Base-by-base conservation (phyloP, 108 stramenopile species). In the Nitzschia sp. region DNA sequence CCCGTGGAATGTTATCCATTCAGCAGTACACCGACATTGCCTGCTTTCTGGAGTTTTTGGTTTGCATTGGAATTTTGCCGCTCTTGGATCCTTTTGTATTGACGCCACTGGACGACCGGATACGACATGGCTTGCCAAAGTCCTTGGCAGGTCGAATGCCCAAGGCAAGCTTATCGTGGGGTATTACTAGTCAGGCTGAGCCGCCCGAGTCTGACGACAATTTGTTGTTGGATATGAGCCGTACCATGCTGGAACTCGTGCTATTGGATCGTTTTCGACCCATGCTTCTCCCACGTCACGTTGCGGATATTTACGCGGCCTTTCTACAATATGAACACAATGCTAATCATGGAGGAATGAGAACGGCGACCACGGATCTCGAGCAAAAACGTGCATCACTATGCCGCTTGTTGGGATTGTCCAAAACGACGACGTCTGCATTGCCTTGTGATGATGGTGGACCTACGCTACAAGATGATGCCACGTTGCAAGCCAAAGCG, bases 241-340 rank as follows among this genome's bases (percentile, higher is more conserved):
- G 27, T 18, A 45, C 42, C 2, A 21, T 84, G 15, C 59, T 71
- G 6, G 54, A 76, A n/a, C 17, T 94, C 19, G 59, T 91, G n/a
- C 38, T 87, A 38, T 61, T 94, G 74, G 93, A 94, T 88, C 80
- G 93, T 61, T 94, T 94, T 72, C 80, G 88, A 36, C 93, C 93
- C 33, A 94, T 94, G 93, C 66, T 94, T 4, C 66, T 94, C 32
- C 90, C 93, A 36, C 71, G 93, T n/a, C 93, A 94, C 67, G 42
- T 91, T 42, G 60, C 75, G 28, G 90, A 94, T 75, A 38, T 91
- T n/a, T 88, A 86, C 61, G 77, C 85, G 23, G 83, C 85, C 9
- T 26, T 85, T 19, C 71, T 91, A 19, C 81, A 88, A 75, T 63
- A 68, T 1, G 85, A 90, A 70, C 60, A 78, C 9, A 69, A 66